Base-by-base conservation (phyloP, 2,329 filamentous ascomycete genomes). In the Rutstroemia sp. region DNA sequence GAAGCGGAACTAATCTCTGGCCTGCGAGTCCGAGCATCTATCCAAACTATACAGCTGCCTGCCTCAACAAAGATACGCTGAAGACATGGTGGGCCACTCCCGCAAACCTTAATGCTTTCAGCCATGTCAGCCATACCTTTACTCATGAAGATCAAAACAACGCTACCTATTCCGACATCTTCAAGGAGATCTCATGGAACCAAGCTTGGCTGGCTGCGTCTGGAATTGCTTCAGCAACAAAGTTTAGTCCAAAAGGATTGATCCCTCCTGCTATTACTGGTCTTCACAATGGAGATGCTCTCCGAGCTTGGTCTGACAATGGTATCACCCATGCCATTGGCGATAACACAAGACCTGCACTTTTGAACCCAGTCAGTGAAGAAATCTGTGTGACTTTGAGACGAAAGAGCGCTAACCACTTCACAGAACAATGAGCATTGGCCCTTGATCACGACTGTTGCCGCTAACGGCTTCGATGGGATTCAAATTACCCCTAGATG, bases 181-280 rank as follows among this genome's bases (percentile, higher is more conserved):
- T 67, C 57, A 79, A 77, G 61, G 82, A 85, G 66, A 82, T 85
- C 45, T 71, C 73, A 21, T 85, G 81, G 71, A 85, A 85, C 69
- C 72, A 78, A 61, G 78, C 75, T 10, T 85, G 81, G 80, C 66
- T 83, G 44, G 72, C 74, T 58, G 76, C 81, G 62, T 72, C 77
- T 9, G 78, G 79, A 12, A 71, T 84, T 56, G 71, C 72, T 56
- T 60, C 69, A 21, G 75, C 75, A 14, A 66, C 64, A 18, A 71
- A 72, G 45, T 84, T 76, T 66, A 83, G 79, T 25, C 60, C 70
- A 2, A 74, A 76, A 41, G 81, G 81, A 30, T 74, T 85, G 52
- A 81, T 85, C 57, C 82, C 82, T 2, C 82, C 82, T 0, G 81
- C 80, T 38, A 85, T 85, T 59, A 85, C 82, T 1, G 82, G 82